Conservation (phyloP, 805 yeast genomes). For the Hanseniaspora occidentalis region DNA sequence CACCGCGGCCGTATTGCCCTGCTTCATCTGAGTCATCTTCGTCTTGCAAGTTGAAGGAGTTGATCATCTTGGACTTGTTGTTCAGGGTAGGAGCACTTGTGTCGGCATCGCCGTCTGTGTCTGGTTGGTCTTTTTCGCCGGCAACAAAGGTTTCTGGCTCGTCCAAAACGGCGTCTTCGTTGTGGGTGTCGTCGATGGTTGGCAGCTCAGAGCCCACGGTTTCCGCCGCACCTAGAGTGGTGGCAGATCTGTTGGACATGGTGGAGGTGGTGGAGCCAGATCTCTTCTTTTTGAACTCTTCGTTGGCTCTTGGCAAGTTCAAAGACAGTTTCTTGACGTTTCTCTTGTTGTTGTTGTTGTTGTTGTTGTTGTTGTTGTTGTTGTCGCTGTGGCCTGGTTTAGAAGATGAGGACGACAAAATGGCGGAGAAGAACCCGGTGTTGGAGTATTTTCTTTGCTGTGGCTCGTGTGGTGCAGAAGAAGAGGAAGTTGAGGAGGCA, state of each 20-base stretch:
- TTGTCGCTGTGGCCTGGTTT: not conserved
- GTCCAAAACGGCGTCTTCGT: too few species aligned
- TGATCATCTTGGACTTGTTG: not conserved
- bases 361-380: not conserved
- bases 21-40: not conserved
- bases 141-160: not conserved
- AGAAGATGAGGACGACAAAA: slow-evolving; percentile 9
- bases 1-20: not conserved
- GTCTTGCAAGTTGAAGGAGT: not conserved
- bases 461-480: too few species aligned
- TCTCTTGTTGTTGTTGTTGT: not conserved
- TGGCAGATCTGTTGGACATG: too few species aligned
- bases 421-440: slow-evolving; percentile 15
- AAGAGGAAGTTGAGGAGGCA: not conserved
- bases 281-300: too few species aligned
- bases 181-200: too few species aligned
- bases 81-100: too few species aligned
- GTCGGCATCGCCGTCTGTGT: not conserved
- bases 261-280: too few species aligned
- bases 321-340: slow-evolving; percentile 3
- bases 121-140: not conserved
- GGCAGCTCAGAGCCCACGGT: too few species aligned
- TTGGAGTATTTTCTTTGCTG: slow-evolving; percentile 17
- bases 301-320: not conserved
- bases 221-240: too few species aligned